A percentile compares a stretch with the other conserved stretches of the same genome.
phyloP scores from a whole-genome alignment of 2,329 filamentous ascomycete species.

The Fusarium proliferatum region DNA sequence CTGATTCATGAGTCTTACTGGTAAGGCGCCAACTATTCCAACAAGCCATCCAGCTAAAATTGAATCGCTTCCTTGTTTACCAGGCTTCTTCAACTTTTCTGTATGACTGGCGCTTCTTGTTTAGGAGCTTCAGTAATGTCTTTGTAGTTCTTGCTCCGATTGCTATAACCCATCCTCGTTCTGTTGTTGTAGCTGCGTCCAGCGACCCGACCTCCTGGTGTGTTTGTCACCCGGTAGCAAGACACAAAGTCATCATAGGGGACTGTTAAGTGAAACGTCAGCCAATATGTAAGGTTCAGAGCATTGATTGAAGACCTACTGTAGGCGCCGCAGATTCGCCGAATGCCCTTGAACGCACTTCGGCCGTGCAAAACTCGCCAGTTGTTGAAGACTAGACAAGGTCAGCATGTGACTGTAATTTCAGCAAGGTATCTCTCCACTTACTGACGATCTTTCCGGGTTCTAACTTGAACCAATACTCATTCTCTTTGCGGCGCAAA shows the following conservation, averaged over 20 bases:
- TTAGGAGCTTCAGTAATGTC: not conserved
- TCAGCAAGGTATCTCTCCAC: slow-evolving; percentile 45
- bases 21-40: not conserved
- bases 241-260: slow-evolving; percentile 85
- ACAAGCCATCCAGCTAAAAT: not conserved
- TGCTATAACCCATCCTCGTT: not conserved
- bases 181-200: slow-evolving; percentile 49
- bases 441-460: slow-evolving; percentile 82
- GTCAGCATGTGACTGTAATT: slow-evolving; percentile 27
- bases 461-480: slow-evolving; percentile 83
- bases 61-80: not conserved
- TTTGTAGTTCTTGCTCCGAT: not conserved
- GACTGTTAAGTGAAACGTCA: slow-evolving; percentile 59
- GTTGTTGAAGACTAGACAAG: slow-evolving; percentile 84
- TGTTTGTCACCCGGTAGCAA: slow-evolving; percentile 78
- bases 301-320: slow-evolving; percentile 65
- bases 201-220: slow-evolving; percentile 59
- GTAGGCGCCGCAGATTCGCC: slow-evolving; percentile 92
- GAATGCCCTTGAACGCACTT: slow-evolving; percentile 81
- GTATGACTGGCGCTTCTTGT: not conserved
- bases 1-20: not conserved
- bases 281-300: not conserved
- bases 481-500: slow-evolving; percentile 70
- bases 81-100: not conserved
- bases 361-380: slow-evolving; percentile 94